Percentiles rank a stretch among this genome's conserved stretches.
Evolutionary conservation across 768 basidiomycete species (phyloP).

Genomic region (Pulveroboletus sp.): DNA sequence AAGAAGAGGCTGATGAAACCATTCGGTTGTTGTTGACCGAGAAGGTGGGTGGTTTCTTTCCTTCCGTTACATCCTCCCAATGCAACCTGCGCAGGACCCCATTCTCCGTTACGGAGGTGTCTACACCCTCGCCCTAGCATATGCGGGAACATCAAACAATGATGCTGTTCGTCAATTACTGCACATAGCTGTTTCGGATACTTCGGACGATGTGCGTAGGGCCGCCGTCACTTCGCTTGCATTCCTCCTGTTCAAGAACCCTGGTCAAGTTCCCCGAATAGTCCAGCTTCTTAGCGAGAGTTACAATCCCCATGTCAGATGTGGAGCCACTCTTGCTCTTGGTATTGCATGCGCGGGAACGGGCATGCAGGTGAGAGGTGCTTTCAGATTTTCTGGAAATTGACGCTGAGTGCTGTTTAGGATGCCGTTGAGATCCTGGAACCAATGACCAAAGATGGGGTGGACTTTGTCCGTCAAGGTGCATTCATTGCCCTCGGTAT

Average conservation of each 20-base stretch:
- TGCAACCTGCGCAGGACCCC: conserved; percentile 62
- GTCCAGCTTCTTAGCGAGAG: conserved; percentile 97
- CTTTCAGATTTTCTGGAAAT: not conserved
- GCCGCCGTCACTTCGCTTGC: conserved; percentile 96
- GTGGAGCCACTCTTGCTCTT: conserved; percentile 92
- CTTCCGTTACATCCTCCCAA: not conserved
- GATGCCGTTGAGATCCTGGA: conserved; percentile 96
- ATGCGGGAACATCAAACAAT: conserved; percentile 95
- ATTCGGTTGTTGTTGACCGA: conserved; percentile 76
- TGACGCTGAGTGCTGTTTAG: conserved; percentile 34
- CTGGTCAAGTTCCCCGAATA: conserved; percentile 91
- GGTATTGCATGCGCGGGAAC: conserved; percentile 98
- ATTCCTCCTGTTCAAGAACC: conserved; percentile 96
- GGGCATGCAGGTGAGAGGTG: conserved; percentile 69
- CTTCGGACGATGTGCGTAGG: conserved; percentile 93
- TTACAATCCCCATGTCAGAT: conserved; percentile 98
- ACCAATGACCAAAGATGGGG: conserved; percentile 96
- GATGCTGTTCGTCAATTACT: conserved; percentile 86
- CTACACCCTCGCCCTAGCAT: conserved; percentile 93
- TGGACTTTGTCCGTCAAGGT: conserved; percentile 98
- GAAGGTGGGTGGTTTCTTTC: conserved; percentile 53
- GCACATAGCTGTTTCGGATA: conserved; percentile 97
- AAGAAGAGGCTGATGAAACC: conserved; percentile 88
- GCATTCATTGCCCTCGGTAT: conserved; percentile 94
- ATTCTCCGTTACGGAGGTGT: conserved; percentile 97